A percentile compares a stretch with the other conserved stretches of the same genome.
Conservation (phyloP, 306 rosid species). For the Trichosanthes cucumerina region DNA sequence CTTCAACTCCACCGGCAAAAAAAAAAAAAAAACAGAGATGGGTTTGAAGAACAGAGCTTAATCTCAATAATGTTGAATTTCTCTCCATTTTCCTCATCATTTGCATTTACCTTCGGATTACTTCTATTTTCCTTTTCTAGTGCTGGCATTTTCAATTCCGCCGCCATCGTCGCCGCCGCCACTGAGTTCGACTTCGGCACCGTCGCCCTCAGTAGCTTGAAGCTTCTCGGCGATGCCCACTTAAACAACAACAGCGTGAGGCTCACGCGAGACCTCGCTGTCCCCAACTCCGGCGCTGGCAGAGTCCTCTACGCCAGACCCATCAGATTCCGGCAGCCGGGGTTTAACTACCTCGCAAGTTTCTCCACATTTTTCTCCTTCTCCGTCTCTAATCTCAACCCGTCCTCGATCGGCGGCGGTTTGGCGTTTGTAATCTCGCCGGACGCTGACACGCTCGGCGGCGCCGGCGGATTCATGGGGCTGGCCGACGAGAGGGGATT, state of each 20-base stretch:
- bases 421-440: constrained; percentile 71
- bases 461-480: constrained; percentile 77
- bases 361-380: constrained; percentile 83
- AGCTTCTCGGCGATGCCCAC: constrained; percentile 93
- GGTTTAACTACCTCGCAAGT: constrained; percentile 32
- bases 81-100: not conserved
- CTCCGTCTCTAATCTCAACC: constrained; percentile 65
- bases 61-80: constrained; percentile 40
- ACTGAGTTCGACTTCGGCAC: constrained; percentile 83
- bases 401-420: constrained; percentile 90
- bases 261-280: constrained; percentile 88
- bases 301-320: constrained; percentile 65
- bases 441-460: constrained; percentile 46
- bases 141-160: not conserved
- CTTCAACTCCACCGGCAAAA: not conserved
- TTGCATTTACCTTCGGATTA: not conserved
- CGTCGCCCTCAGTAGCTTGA: constrained; percentile 47
- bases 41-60: constrained; percentile 12
- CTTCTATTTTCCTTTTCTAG: not conserved
- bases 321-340: constrained; percentile 52
- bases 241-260: constrained; percentile 64
- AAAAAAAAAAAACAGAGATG: constrained; percentile 8
- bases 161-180: not conserved
- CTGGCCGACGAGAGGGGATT: constrained; percentile 18
- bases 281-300: constrained; percentile 79